Percentiles rank a stretch among this genome's conserved stretches.
Conservation (phyloP, 805 yeast genomes). For the Candida xyloterini region DNA sequence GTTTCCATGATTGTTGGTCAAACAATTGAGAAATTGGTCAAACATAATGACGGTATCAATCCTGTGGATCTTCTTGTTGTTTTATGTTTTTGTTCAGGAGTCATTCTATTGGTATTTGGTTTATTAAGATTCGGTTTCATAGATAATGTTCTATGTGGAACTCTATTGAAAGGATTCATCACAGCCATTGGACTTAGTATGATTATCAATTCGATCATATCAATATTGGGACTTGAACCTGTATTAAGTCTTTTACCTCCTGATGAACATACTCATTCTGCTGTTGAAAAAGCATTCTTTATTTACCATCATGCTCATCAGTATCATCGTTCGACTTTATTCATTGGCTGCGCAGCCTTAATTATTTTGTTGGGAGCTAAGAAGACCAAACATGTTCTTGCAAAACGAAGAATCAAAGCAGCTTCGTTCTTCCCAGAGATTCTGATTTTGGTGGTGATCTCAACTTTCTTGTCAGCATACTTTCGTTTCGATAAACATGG, state of each 20-base stretch:
- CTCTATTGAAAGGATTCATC: constrained; percentile 77
- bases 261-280: constrained; percentile 58
- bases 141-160: constrained; percentile 74
- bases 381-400: constrained; percentile 37
- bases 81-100: constrained; percentile 74
- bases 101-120: constrained; percentile 68
- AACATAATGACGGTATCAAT: constrained; percentile 39
- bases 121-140: constrained; percentile 81
- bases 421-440: constrained; percentile 82
- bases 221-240: constrained; percentile 64
- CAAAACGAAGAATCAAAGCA: constrained; percentile 34
- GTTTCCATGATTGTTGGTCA: constrained; percentile 81
- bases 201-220: constrained; percentile 71
- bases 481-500: constrained; percentile 52
- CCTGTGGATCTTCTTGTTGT: constrained; percentile 61
- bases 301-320: constrained; percentile 46
- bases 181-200: constrained; percentile 83
- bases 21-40: constrained; percentile 56
- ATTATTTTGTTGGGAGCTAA: constrained; percentile 41
- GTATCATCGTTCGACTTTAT: constrained; percentile 56
- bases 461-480: constrained; percentile 50
- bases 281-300: constrained; percentile 65
- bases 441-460: constrained; percentile 61
- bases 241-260: constrained; percentile 43
- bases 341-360: constrained; percentile 56